A percentile compares a stretch with the other conserved stretches of the same genome.
phyloP scores from a whole-genome alignment of 2,329 filamentous ascomycete species.

The Lecanicillium sp. region DNA sequence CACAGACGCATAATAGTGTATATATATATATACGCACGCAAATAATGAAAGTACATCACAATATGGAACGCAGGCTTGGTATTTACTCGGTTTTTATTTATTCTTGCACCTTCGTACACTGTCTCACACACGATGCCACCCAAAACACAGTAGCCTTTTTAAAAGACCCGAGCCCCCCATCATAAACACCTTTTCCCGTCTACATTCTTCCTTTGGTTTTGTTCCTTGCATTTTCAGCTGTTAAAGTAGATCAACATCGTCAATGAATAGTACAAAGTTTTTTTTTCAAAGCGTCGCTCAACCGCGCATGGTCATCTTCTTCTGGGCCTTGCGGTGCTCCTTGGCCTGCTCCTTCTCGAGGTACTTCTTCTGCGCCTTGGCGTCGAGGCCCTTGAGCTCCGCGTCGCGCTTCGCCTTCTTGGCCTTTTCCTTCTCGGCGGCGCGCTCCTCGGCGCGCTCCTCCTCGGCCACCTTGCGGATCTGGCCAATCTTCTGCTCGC shows the following conservation, averaged over 20 bases:
- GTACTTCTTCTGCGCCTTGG: conserved; percentile 81
- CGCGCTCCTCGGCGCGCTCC: conserved; percentile 72
- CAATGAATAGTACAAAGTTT: too few species aligned
- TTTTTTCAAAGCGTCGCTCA: too few species aligned
- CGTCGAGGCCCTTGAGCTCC: conserved; percentile 68
- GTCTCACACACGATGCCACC: background rate
- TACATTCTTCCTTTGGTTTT: too few species aligned
- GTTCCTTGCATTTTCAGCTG: background rate
- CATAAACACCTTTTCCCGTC: background rate
- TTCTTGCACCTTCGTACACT: conserved; percentile 3
- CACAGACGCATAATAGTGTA: conserved; percentile 14
- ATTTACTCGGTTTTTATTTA: background rate
- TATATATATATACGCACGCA: background rate
- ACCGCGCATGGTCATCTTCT: conserved; percentile 49
- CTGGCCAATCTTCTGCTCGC: conserved; percentile 74
- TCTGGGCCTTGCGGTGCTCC: conserved; percentile 53
- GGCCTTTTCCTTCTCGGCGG: conserved; percentile 63
- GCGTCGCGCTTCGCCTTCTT: conserved; percentile 89
- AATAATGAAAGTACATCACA: too few species aligned
- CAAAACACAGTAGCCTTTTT: conserved; percentile 8
- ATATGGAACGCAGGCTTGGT: too few species aligned
- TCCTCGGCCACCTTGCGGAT: conserved; percentile 76
- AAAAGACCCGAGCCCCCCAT: background rate
- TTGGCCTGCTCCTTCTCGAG: conserved; percentile 75
- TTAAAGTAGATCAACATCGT: background rate